These are phyloP conservation scores for Gossypium aridum DNA, from an alignment of 441 rosid genomes.

Conservation along the genomic window DNA sequence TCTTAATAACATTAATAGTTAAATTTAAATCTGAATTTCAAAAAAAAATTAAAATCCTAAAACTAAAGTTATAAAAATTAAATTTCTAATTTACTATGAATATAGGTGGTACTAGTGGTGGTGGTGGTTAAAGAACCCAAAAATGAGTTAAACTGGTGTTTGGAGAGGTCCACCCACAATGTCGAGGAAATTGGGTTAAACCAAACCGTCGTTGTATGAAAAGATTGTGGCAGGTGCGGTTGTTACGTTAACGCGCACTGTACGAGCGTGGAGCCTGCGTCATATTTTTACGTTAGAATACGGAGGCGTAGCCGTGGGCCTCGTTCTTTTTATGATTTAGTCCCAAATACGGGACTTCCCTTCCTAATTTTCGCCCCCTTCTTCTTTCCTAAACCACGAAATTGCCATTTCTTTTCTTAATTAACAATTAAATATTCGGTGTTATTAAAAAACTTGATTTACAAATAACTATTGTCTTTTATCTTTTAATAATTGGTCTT, in stretches of 20 bases:
- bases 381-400: not conserved
- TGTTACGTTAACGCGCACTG: conserved; percentile 33
- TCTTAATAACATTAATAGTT: no score
- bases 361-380: not conserved
- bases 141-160: not conserved
- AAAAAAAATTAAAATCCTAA: no score
- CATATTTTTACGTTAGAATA: conserved; percentile 22
- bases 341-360: not conserved
- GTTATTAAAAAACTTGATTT: no score
- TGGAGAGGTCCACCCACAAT: not conserved
- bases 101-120: no score
- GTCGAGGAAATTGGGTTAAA: not conserved
- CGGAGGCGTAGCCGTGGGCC: not conserved
- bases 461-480: no score
- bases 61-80: no score
- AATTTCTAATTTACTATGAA: no score
- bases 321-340: not conserved
- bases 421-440: no score
- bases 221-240: conserved; percentile 9
- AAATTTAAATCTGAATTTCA: no score
- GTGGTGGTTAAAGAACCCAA: not conserved
- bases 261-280: conserved; percentile 26
- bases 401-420: not conserved
- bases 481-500: no score
- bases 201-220: not conserved